Evolutionary conservation across 2,329 filamentous ascomycete genomes (phyloP).

Genomic region (Rutstroemia sp.): DNA sequence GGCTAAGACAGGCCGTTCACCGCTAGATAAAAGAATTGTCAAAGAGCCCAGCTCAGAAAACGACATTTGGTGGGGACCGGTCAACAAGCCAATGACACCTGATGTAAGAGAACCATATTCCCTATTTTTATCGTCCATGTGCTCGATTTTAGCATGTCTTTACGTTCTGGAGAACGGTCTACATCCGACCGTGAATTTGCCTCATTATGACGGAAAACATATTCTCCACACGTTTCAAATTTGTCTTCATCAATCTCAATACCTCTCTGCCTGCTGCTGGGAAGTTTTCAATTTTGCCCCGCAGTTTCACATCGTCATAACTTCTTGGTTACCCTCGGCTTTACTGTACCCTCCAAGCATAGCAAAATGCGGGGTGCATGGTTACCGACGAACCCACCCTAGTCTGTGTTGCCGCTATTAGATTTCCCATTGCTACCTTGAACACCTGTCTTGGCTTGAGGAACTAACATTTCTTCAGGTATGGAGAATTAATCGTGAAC

Average conservation of each 20-base stretch:
- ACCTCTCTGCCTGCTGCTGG: neutral
- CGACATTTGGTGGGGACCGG: slow-evolving; percentile 75
- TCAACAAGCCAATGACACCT: slow-evolving; percentile 97
- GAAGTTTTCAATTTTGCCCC: slow-evolving; percentile 1
- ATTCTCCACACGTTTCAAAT: neutral
- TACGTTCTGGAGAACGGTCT: neutral
- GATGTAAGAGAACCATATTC: slow-evolving; percentile 60
- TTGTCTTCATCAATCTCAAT: neutral
- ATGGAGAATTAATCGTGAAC: slow-evolving; percentile 99
- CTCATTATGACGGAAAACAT: neutral
- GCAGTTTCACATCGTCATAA: slow-evolving; percentile 7
- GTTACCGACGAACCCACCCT: neutral
- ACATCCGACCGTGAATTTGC: neutral
- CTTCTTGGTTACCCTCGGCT: slow-evolving; percentile 6
- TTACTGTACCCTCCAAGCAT: neutral
- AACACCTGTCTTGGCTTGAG: neutral
- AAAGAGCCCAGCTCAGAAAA: slow-evolving; percentile 84
- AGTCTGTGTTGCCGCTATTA: neutral
- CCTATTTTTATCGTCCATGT: neutral
- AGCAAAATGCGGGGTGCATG: slow-evolving; percentile 10
- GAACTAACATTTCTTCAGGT: slow-evolving; percentile 55
- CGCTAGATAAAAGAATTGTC: slow-evolving; percentile 95
- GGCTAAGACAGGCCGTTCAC: slow-evolving; percentile 94
- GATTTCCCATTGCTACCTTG: neutral
- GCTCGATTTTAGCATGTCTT: neutral